Conservation (phyloP, 306 rosid species). For the Quercus suber region DNA sequence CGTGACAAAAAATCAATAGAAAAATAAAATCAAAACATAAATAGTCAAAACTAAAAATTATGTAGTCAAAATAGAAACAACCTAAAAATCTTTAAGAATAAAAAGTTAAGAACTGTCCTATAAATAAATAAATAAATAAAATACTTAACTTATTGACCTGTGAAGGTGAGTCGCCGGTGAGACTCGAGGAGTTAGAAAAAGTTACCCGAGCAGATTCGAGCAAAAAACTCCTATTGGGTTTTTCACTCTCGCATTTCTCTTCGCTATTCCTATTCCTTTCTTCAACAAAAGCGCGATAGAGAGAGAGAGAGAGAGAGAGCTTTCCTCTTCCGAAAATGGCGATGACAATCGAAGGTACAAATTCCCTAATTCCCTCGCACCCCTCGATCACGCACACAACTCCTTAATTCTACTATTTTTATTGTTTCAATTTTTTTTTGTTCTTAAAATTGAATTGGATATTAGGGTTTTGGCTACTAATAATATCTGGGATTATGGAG, state of each 20-base stretch:
- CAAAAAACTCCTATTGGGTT: not conserved
- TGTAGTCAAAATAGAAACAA: no score
- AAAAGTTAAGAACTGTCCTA: no score
- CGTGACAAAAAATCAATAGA: no score
- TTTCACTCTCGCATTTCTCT: not conserved
- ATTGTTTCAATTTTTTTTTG: not conserved
- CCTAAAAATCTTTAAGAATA: no score
- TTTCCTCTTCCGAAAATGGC: constrained; percentile 27
- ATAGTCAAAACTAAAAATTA: no score
- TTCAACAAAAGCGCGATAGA: no score
- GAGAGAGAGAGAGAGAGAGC: not conserved
- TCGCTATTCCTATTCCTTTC: not conserved
- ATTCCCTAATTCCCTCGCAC: not conserved
- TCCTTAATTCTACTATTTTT: not conserved
- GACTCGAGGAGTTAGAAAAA: no score
- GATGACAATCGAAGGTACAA: constrained; percentile 49
- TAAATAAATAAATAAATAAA: no score
- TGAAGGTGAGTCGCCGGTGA: no score
- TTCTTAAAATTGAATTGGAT: not conserved
- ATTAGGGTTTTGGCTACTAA: constrained; percentile 26
- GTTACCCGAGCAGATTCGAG: no score
- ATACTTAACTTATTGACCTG: no score
- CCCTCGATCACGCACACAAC: not conserved
- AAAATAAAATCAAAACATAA: no score
- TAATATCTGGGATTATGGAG: not conserved